Conservation (phyloP, 129 eudicot species). For the Glebionis coronaria region DNA sequence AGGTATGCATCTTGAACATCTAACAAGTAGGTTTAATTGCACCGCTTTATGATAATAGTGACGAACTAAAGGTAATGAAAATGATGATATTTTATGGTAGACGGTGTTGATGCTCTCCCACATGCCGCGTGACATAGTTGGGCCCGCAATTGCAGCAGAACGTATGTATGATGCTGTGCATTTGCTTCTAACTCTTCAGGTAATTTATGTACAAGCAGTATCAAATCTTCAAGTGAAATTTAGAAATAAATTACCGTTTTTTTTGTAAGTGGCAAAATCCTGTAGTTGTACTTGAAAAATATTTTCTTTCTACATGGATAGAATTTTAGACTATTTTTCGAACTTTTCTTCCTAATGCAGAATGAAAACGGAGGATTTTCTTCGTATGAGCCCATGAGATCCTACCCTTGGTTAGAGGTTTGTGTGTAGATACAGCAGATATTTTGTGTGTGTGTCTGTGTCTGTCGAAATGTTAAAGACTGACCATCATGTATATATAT, state of each 20-base stretch:
- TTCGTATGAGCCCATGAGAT: conserved; percentile 58
- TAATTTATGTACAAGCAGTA: conserved; percentile 2
- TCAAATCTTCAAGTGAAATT: not conserved
- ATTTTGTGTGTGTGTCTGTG: not conserved
- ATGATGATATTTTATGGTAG: conserved; percentile 28
- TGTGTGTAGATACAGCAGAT: not conserved
- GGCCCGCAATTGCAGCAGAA: conserved; percentile 44
- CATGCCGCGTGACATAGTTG: conserved; percentile 45
- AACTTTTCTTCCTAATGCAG: conserved; percentile 20
- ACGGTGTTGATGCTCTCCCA: conserved; percentile 47
- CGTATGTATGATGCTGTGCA: conserved; percentile 53
- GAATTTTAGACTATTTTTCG: too few relatives aligned
- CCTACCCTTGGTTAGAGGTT: conserved; percentile 62
- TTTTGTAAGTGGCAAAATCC: not conserved
- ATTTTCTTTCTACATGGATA: too few relatives aligned
- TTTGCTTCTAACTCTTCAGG: conserved; percentile 60
- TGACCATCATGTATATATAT: conserved; percentile 1
- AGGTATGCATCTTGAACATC: conserved; percentile 23
- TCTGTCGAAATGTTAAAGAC: not conserved
- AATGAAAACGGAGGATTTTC: conserved; percentile 51
- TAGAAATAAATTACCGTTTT: not conserved
- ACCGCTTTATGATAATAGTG: conserved; percentile 5
- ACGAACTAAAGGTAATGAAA: not conserved
- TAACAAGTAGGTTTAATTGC: not conserved
- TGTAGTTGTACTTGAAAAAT: too few relatives aligned